Evolutionary conservation across 495 filamentous ascomycete genomes (phyloP).

Genomic region (Cercophora sp.): DNA sequence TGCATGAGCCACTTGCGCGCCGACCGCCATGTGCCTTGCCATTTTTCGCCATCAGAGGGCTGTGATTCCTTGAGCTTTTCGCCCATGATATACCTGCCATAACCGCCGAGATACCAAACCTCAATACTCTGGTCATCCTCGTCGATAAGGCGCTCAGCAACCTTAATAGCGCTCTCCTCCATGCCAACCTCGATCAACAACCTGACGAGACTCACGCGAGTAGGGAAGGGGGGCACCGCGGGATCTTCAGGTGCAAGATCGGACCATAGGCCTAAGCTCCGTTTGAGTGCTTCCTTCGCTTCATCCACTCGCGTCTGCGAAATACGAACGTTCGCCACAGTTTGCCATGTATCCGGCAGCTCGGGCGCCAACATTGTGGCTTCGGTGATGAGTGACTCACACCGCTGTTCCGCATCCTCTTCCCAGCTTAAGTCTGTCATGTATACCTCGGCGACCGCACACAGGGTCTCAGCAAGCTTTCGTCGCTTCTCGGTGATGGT

Average conservation of each 20-base stretch:
- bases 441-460: conserved; percentile 87
- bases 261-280: conserved; percentile 76
- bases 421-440: conserved; percentile 98
- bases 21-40: conserved; percentile 49
- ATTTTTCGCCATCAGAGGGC: conserved; percentile 35
- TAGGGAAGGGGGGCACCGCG: conserved; percentile 74
- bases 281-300: conserved; percentile 68
- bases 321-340: conserved; percentile 86
- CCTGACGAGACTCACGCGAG: conserved; percentile 74
- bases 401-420: conserved; percentile 76
- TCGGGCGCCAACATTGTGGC: conserved; percentile 73
- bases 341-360: conserved; percentile 81
- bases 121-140: conserved; percentile 95
- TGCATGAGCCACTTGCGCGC: conserved; percentile 59
- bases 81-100: conserved; percentile 75
- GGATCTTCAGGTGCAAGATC: conserved; percentile 62
- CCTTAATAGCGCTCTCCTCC: conserved; percentile 77
- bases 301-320: conserved; percentile 76
- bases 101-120: conserved; percentile 94
- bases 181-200: conserved; percentile 86
- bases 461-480: conserved; percentile 81
- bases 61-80: conserved; percentile 54
- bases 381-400: conserved; percentile 82
- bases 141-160: conserved; percentile 73
- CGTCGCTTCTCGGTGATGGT: conserved; percentile 62